These are phyloP conservation scores for Cercospora zeina DNA, from an alignment of 2,329 filamentous ascomycete genomes.

Conservation along the genomic window DNA sequence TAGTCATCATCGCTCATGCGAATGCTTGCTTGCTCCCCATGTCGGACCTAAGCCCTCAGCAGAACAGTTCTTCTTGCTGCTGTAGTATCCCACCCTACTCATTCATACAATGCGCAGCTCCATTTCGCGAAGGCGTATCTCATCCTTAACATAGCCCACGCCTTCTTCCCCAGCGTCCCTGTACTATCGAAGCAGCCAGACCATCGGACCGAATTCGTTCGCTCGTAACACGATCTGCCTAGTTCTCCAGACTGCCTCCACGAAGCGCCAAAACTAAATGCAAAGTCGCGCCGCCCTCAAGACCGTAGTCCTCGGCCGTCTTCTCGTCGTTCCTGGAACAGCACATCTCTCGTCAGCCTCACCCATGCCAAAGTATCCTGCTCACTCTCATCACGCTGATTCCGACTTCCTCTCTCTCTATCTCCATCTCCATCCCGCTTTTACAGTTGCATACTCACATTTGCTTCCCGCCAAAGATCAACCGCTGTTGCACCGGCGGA, in stretches of 20 bases:
- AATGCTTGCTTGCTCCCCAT: background rate
- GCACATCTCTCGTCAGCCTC: background rate
- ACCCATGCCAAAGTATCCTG: background rate
- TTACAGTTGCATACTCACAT: slow-evolving; percentile 60
- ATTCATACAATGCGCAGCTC: background rate
- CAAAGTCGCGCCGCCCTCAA: slow-evolving; percentile 88
- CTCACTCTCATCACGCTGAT: background rate
- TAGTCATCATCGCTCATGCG: background rate
- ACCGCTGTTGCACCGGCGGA: slow-evolving; percentile 89
- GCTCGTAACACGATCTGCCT: background rate
- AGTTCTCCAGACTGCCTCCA: slow-evolving; percentile 58
- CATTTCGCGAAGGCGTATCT: background rate
- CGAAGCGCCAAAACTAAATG: slow-evolving; percentile 93
- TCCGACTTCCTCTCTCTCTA: background rate
- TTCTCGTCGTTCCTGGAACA: slow-evolving; percentile 85
- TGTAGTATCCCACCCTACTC: background rate
- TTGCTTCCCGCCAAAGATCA: slow-evolving; percentile 97
- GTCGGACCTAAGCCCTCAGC: background rate
- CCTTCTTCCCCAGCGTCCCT: background rate
- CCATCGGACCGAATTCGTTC: background rate
- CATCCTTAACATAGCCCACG: background rate
- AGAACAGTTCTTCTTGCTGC: background rate
- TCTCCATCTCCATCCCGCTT: background rate
- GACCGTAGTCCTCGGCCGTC: slow-evolving; percentile 83
- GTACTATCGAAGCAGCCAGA: background rate